These are phyloP conservation scores for Macroventuria anomochaeta DNA, from an alignment of 2,329 filamentous ascomycete species.

Conservation along the genomic window DNA sequence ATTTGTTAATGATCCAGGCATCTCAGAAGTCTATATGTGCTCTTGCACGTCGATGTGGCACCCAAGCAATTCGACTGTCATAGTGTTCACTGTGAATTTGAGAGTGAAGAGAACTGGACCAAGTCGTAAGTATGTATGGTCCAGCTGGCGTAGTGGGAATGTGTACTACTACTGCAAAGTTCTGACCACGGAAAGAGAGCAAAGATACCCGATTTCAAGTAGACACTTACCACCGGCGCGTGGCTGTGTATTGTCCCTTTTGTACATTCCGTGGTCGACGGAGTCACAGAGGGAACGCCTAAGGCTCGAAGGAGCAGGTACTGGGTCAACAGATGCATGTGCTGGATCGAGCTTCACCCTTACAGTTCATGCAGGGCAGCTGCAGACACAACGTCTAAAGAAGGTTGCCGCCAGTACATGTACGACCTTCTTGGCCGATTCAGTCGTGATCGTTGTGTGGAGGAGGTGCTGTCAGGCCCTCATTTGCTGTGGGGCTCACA, in stretches of 20 bases:
- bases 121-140: too few species aligned
- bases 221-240: background rate
- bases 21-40: too few species aligned
- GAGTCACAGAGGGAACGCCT: background rate
- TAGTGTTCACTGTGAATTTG: too few species aligned
- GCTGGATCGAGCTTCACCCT: slow-evolving; percentile 4
- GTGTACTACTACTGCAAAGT: too few species aligned
- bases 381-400: slow-evolving; percentile 2
- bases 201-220: too few species aligned
- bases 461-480: slow-evolving; percentile 1
- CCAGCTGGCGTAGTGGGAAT: too few species aligned
- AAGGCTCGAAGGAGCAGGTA: background rate
- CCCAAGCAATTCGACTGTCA: too few species aligned
- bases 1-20: too few species aligned
- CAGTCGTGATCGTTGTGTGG: background rate
- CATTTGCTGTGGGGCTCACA: background rate
- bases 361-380: background rate
- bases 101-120: too few species aligned
- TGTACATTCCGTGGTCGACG: background rate
- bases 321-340: slow-evolving; percentile 5
- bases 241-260: background rate
- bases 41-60: too few species aligned
- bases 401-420: slow-evolving; percentile 5
- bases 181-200: too few species aligned
- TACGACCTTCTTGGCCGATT: slow-evolving; percentile 2